phyloP scores from a whole-genome alignment of 805 yeast species.

The Ogataea nakhonphanomensis region DNA sequence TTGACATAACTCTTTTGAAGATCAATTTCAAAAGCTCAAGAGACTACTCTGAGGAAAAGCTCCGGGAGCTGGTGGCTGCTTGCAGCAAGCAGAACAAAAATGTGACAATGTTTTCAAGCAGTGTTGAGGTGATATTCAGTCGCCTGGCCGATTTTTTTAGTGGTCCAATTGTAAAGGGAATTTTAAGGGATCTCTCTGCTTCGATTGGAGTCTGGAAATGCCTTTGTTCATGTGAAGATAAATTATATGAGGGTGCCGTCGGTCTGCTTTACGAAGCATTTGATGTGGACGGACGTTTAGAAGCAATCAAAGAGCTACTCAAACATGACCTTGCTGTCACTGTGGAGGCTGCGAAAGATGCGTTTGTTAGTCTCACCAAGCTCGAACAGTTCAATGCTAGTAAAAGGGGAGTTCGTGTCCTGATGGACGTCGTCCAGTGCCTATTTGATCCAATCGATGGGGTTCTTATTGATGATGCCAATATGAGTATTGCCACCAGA shows the following conservation, averaged over 20 bases:
- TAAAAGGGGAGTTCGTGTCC: conserved; percentile 58
- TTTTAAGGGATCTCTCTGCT: conserved; percentile 42
- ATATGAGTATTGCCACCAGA: conserved; percentile 15
- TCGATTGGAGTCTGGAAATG: conserved; percentile 72
- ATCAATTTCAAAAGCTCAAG: conserved; percentile 12
- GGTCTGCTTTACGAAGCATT: conserved; percentile 71
- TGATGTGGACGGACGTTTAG: conserved; percentile 77
- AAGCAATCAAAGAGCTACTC: conserved; percentile 61
- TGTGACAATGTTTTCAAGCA: conserved; percentile 14
- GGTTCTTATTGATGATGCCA: conserved; percentile 30
- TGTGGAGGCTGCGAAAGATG: conserved; percentile 41
- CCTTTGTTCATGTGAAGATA: conserved; percentile 57
- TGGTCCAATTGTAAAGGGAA: conserved; percentile 24
- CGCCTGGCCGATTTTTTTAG: conserved; percentile 26
- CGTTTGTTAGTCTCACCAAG: conserved; percentile 13
- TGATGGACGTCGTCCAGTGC: conserved; percentile 67
- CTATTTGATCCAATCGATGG: conserved; percentile 69
- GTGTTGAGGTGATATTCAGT: conserved; percentile 24
- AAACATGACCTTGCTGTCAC: conserved; percentile 41
- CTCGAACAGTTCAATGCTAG: conserved; percentile 23
- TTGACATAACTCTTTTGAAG: conserved; percentile 26
- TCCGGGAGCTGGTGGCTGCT: conserved; percentile 22
- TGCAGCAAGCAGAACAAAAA: conserved; percentile 30
- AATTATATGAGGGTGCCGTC: conserved; percentile 63
- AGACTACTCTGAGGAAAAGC: conserved; percentile 13